These are phyloP conservation scores for Cucurbita pepo DNA, from an alignment of 306 rosid genomes.

Conservation along the genomic window DNA sequence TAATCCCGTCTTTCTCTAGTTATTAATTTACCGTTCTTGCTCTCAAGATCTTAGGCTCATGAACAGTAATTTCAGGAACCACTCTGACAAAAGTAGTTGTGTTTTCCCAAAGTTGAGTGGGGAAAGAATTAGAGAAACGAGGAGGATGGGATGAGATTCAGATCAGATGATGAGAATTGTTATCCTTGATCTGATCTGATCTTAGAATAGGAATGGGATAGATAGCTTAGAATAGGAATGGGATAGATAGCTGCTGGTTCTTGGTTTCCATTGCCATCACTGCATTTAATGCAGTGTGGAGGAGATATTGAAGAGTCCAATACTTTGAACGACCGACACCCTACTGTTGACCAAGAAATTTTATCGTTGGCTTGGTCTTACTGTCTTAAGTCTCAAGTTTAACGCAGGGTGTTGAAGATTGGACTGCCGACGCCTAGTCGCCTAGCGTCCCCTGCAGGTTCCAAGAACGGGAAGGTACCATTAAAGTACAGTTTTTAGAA, in stretches of 20 bases:
- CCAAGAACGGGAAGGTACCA: background rate
- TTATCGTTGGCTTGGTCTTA: background rate
- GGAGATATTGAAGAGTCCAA: background rate
- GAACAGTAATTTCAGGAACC: too few relatives aligned
- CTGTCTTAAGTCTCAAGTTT: background rate
- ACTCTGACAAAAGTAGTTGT: too few relatives aligned
- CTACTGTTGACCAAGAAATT: background rate
- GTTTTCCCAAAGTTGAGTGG: too few relatives aligned
- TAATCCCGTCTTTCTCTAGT: too few relatives aligned
- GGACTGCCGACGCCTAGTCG: background rate
- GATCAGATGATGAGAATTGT: background rate
- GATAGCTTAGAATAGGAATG: background rate
- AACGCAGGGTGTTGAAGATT: background rate
- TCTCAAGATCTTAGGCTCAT: too few relatives aligned
- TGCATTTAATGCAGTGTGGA: background rate
- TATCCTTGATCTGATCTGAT: background rate
- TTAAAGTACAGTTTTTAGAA: background rate
- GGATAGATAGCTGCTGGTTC: background rate
- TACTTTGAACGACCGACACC: background rate
- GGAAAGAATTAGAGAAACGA: too few relatives aligned
- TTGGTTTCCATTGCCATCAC: background rate
- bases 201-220: background rate
- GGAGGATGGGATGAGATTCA: background rate
- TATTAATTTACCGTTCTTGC: too few relatives aligned
- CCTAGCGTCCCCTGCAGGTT: background rate